A percentile compares a stretch with the other conserved stretches of the same genome.
Evolutionary conservation across 805 yeast genomes (phyloP).

Genomic region (Ascoidea tarda): DNA sequence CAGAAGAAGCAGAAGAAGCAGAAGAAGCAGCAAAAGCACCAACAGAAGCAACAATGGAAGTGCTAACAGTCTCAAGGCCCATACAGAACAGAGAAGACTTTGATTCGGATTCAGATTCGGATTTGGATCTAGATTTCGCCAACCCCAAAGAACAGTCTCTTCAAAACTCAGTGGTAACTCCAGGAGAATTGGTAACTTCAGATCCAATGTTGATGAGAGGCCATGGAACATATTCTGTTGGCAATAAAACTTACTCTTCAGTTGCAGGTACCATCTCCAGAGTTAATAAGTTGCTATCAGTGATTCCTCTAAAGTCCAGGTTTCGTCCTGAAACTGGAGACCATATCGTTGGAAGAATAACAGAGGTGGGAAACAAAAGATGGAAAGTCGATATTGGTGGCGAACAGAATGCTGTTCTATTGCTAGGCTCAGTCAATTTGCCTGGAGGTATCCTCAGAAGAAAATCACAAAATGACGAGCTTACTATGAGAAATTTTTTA

Average conservation of each 20-base stretch:
- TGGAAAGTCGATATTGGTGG: conserved; percentile 98
- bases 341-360: conserved; percentile 84
- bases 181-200: conserved; percentile 92
- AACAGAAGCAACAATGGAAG: conserved; percentile 4
- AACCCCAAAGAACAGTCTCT: conserved; percentile 17
- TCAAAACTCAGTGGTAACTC: conserved; percentile 53
- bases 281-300: conserved; percentile 78
- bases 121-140: conserved; percentile 16
- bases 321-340: conserved; percentile 95
- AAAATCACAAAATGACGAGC: conserved; percentile 88
- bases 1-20: background rate
- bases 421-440: conserved; percentile 89
- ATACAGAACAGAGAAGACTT: conserved; percentile 2
- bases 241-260: conserved; percentile 68
- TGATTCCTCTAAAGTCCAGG: conserved; percentile 73
- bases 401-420: conserved; percentile 80
- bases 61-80: conserved; percentile 8
- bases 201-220: conserved; percentile 98
- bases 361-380: conserved; percentile 85
- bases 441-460: conserved; percentile 96
- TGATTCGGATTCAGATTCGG: conserved; percentile 14
- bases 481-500: conserved; percentile 86
- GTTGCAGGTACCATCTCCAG: conserved; percentile 85
- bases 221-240: conserved; percentile 82
- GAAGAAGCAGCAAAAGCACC: background rate